Conservation (phyloP, 345 rosid species). For the Corchorus capsularis region DNA sequence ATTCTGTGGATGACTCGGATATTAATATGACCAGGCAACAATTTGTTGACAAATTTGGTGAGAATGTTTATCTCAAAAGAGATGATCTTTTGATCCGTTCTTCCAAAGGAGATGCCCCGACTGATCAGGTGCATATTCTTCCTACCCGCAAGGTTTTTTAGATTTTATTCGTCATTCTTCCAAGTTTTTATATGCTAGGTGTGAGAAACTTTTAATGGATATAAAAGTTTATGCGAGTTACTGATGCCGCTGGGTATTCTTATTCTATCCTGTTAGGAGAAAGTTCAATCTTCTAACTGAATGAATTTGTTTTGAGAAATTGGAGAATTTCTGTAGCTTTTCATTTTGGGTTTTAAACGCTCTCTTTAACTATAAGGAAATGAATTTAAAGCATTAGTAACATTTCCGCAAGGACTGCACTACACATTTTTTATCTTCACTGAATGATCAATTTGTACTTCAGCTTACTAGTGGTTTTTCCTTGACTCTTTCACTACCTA, state of each 20-base stretch:
- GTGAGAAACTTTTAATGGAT: neutral
- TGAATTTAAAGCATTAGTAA: neutral
- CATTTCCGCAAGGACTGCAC: neutral
- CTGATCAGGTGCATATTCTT: constrained; percentile 42
- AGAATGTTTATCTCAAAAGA: constrained; percentile 37
- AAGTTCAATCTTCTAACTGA: neutral
- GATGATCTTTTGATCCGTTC: constrained; percentile 40
- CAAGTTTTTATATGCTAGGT: neutral
- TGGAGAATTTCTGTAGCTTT: neutral
- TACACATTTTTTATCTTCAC: neutral
- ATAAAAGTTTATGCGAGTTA: no score
- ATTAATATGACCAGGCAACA: constrained; percentile 48
- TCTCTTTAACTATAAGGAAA: neutral
- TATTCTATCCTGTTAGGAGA: neutral
- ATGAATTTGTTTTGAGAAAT: neutral
- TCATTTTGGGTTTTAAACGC: no score
- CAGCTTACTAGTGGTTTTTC: neutral
- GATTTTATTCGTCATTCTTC: constrained; percentile 1
- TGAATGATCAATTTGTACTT: neutral
- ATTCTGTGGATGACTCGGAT: constrained; percentile 44
- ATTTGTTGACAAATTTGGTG: constrained; percentile 49
- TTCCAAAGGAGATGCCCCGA: constrained; percentile 39
- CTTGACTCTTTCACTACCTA: neutral
- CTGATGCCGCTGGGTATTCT: neutral
- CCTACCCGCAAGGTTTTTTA: neutral